Percentiles rank a stretch among this genome's conserved stretches.
phyloP scores from a whole-genome alignment of 257 asterid genomes.

The Salvia hispanica region DNA sequence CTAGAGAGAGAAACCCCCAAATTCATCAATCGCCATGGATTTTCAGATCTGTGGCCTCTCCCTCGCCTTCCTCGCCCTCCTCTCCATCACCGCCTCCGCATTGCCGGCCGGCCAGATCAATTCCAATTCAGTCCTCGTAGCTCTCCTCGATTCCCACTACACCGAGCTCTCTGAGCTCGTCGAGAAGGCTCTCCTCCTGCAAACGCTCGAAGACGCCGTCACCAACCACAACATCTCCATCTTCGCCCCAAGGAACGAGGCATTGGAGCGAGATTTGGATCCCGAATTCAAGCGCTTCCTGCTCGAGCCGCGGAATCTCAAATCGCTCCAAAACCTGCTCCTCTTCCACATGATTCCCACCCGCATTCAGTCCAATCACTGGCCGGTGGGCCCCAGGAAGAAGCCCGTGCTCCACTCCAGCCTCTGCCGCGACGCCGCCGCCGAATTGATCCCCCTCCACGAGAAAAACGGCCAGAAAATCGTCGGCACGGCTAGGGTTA shows the following conservation, averaged over 20 bases:
- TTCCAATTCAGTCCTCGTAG: conserved; percentile 87
- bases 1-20: conserved; percentile 32
- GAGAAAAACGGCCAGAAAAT: conserved; percentile 46
- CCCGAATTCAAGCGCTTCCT: conserved; percentile 85
- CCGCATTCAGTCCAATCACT: conserved; percentile 58
- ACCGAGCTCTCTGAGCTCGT: conserved; percentile 88
- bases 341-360: conserved; percentile 79
- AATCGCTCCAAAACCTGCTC: conserved; percentile 71
- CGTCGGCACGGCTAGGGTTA: conserved; percentile 52
- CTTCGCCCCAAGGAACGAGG: conserved; percentile 86
- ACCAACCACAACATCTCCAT: conserved; percentile 78
- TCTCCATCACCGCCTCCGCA: conserved; percentile 48
- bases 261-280: conserved; percentile 78
- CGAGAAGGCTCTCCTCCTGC: conserved; percentile 84
- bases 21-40: conserved; percentile 60
- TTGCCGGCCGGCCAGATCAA: conserved; percentile 66
- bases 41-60: conserved; percentile 68
- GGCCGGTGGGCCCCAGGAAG: conserved; percentile 31
- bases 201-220: conserved; percentile 83
- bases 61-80: conserved; percentile 30
- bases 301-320: conserved; percentile 82
- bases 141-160: conserved; percentile 86
- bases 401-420: conserved; percentile 39
- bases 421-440: conserved; percentile 50
- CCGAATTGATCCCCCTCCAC: conserved; percentile 41